These are phyloP conservation scores for Castanopsis chinensis DNA, from an alignment of 306 rosid genomes.

Conservation along the genomic window DNA sequence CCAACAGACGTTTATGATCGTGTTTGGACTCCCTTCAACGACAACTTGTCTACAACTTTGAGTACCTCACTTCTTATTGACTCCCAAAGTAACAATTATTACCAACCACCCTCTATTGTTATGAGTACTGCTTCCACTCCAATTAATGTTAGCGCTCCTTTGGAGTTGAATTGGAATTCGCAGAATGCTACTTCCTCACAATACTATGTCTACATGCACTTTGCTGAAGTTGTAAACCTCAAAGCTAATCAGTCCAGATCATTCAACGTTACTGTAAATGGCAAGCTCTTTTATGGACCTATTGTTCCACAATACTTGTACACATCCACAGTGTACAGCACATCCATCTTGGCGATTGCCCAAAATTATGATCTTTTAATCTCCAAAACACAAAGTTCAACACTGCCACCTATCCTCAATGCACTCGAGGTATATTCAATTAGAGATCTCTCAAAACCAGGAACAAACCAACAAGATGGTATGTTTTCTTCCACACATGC, in stretches of 20 bases:
- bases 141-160: neutral
- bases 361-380: slow-evolving; percentile 3
- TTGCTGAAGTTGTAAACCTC: slow-evolving; percentile 23
- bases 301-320: neutral
- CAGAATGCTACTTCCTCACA: neutral
- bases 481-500: no score
- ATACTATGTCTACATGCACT: slow-evolving; percentile 31
- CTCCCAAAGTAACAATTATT: neutral
- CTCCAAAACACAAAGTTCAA: slow-evolving; percentile 8
- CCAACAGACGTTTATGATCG: slow-evolving; percentile 37
- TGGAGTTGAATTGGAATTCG: slow-evolving; percentile 8
- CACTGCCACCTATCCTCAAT: slow-evolving; percentile 42
- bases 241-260: slow-evolving; percentile 26
- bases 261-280: slow-evolving; percentile 23
- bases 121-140: slow-evolving; percentile 40
- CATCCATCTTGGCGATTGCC: neutral
- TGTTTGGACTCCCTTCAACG: neutral
- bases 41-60: neutral
- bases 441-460: no score
- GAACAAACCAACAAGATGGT: no score
- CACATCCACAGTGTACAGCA: neutral
- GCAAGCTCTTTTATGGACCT: neutral
- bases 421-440: slow-evolving; percentile 1
- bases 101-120: slow-evolving; percentile 21
- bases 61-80: slow-evolving; percentile 1